Base-by-base conservation (phyloP, 2,329 filamentous ascomycete species). In the Ceratocystis cacaofunesta region DNA sequence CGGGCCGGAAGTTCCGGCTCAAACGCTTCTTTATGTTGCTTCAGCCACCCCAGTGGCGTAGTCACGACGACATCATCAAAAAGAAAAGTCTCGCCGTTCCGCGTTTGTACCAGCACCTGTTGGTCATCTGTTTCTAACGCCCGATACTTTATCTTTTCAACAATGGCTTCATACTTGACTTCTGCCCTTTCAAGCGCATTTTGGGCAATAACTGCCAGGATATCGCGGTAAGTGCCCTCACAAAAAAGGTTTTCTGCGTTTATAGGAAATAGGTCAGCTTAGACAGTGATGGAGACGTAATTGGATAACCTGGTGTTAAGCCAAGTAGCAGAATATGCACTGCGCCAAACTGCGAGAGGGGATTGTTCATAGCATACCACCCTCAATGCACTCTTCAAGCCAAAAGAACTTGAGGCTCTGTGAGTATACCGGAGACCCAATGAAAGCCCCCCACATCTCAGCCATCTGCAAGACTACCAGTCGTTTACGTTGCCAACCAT, bases 341-440 rank as follows among this genome's bases (percentile, higher is more conserved):
- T 12, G 32, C 8, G 10, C 10, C 8, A 32, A 32, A 22, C 28
- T 57, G 28, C 8, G 15, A 7, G 5, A 32, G 28, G 25, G 15
- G 8, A 17, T 19, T 8, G 17, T 12, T 19, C 43, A 43, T 50
- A 12, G 12, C 77, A 70, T 71, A 83, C 83, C 82, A 58, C 87
- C 87, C 71, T 90, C 87, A 63, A 90, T 85, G 69, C 86, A 89
- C 73, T 90, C 86, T 71, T 91, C 88, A 4, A 91, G 72, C 86
- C 87, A 90, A 72, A 90, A 88, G 75, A 84, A 90, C 75, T 85
- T 88, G 41, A 90, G 76, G 70, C 86, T 89, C 72, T 91, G 88
- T 30, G 72, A 80, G 63, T 78, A 75, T 7, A 88, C 77, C 0
- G 83, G 80, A 67, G 81, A 86, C 15, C 88, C 88, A 5, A 90